Percentiles rank a stretch among this genome's conserved stretches.
Evolutionary conservation across 164 flowering plant genomes (phyloP).

Genomic region (Vitis riparia): DNA sequence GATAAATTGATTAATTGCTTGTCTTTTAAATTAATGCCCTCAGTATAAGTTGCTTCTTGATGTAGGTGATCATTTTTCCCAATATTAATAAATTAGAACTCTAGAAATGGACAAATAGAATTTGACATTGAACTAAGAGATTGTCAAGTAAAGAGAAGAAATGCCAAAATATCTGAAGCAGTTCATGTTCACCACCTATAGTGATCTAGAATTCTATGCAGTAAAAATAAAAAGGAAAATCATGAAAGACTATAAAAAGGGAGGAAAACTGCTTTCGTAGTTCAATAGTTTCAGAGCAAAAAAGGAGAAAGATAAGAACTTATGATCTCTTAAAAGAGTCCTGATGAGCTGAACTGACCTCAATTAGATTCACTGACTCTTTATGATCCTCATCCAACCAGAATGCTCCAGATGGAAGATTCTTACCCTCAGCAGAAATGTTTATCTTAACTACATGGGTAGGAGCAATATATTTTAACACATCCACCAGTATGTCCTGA

Average conservation of each 20-base stretch:
- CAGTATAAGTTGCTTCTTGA: no score
- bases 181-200: neutral
- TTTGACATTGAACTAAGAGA: neutral
- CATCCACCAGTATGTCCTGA: constrained; percentile 70
- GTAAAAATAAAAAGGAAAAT: neutral
- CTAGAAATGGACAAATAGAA: neutral
- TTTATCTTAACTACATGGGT: constrained; percentile 87
- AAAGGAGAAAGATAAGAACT: constrained; percentile 25
- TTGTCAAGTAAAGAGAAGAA: neutral
- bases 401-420: constrained; percentile 79
- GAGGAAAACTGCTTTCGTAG: neutral
- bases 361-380: constrained; percentile 39
- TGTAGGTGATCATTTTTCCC: no score
- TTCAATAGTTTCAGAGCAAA: neutral
- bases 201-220: neutral
- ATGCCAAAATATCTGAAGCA: constrained; percentile 4
- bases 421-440: constrained; percentile 58
- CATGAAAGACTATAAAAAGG: neutral
- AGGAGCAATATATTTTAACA: constrained; percentile 68
- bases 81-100: neutral
- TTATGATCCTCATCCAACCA: constrained; percentile 53
- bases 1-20: no score
- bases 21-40: neutral
- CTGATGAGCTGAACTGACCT: constrained; percentile 61
- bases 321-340: constrained; percentile 75